Conservation (phyloP, 2,329 filamentous ascomycete species). For the Neurospora sp. region DNA sequence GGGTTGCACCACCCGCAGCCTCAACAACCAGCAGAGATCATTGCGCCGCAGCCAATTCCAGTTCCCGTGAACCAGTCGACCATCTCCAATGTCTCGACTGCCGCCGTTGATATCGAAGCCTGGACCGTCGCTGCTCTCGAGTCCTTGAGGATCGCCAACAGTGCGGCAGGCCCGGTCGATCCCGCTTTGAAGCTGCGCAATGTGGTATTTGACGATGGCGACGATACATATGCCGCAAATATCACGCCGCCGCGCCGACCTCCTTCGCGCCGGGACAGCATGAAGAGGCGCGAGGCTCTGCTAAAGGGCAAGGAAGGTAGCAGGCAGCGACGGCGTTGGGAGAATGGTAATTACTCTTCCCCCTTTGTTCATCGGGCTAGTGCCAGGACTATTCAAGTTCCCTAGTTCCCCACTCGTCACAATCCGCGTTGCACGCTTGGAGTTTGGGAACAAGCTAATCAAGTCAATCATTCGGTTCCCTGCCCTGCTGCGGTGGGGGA, state of each 20-base stretch:
- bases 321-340: conserved; percentile 79
- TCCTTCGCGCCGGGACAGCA: conserved; percentile 43
- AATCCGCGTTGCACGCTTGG: neutral
- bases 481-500: neutral
- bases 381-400: neutral
- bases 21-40: neutral
- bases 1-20: neutral
- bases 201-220: conserved; percentile 13
- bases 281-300: conserved; percentile 58
- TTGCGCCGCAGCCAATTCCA: neutral
- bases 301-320: conserved; percentile 88
- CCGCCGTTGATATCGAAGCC: conserved; percentile 51
- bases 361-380: neutral
- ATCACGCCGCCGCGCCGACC: conserved; percentile 32
- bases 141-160: conserved; percentile 44
- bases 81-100: conserved; percentile 18
- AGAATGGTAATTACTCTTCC: conserved; percentile 61
- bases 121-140: conserved; percentile 55
- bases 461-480: neutral
- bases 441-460: neutral
- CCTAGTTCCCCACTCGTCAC: neutral
- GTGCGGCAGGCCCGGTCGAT: conserved; percentile 24
- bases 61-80: conserved; percentile 12
- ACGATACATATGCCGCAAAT: conserved; percentile 12
- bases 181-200: conserved; percentile 16